Percentiles rank a stretch among this genome's conserved stretches.
Conservation (phyloP, 257 asterid genomes). For the Ballota nigra region DNA sequence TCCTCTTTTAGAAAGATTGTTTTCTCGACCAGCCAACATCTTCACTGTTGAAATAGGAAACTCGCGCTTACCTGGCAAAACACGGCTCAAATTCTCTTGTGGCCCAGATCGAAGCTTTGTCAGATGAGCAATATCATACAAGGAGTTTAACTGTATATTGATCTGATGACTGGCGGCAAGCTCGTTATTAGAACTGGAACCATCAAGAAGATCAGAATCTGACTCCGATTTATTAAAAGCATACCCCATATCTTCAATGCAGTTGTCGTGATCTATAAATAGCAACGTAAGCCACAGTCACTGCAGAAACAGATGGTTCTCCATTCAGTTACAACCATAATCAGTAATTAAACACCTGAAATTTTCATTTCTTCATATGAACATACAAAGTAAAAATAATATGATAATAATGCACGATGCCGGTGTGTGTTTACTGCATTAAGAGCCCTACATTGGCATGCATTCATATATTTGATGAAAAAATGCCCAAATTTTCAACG, state of each 20-base stretch:
- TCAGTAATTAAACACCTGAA: conserved; percentile 24
- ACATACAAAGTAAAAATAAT: too few relatives aligned
- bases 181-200: conserved; percentile 40
- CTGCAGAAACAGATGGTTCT: too few relatives aligned
- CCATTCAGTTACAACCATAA: too few relatives aligned
- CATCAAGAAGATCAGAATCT: conserved; percentile 46
- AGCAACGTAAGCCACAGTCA: conserved; percentile 42
- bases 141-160: conserved; percentile 14
- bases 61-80: conserved; percentile 44
- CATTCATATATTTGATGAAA: background rate
- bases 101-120: conserved; percentile 72
- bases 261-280: conserved; percentile 24
- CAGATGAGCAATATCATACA: conserved; percentile 68
- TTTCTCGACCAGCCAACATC: conserved; percentile 83
- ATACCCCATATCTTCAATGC: conserved; percentile 54
- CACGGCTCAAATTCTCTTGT: conserved; percentile 43
- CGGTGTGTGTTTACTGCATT: too few relatives aligned
- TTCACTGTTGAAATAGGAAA: conserved; percentile 52
- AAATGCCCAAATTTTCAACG: background rate
- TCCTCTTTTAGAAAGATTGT: conserved; percentile 65
- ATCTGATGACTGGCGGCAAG: conserved; percentile 22
- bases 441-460: background rate
- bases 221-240: conserved; percentile 63
- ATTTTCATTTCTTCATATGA: background rate
- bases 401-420: too few relatives aligned